Conservation (phyloP, 768 basidiomycete species). For the Calocybe gangraenosa region DNA sequence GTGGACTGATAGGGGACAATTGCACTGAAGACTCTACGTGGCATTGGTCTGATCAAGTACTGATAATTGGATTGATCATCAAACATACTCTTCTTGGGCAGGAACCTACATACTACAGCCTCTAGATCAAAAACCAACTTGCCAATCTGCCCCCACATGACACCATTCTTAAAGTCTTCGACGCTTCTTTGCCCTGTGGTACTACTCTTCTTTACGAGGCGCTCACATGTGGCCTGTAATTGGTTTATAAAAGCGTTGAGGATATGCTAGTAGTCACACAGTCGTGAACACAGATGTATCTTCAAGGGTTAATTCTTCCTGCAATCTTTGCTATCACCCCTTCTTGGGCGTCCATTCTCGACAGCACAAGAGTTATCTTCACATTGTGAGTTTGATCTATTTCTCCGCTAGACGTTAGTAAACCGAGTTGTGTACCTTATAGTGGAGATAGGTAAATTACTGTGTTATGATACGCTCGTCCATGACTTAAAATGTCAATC, state of each 20-base stretch:
- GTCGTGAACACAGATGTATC: background rate
- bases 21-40: too few relatives aligned
- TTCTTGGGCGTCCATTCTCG: slow-evolving; percentile 3
- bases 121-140: background rate
- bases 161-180: background rate
- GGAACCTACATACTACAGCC: too few relatives aligned
- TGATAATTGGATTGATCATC: too few relatives aligned
- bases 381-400: slow-evolving; percentile 10
- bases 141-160: background rate
- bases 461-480: background rate
- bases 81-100: too few relatives aligned
- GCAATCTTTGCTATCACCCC: background rate
- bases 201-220: background rate
- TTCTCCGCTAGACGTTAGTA: background rate
- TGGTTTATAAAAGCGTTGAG: too few relatives aligned
- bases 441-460: slow-evolving; percentile 16
- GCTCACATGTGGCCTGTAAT: background rate
- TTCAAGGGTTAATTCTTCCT: background rate
- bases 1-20: too few relatives aligned
- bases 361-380: slow-evolving; percentile 12
- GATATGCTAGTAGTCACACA: too few relatives aligned
- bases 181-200: background rate
- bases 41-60: too few relatives aligned
- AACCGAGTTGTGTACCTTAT: background rate
- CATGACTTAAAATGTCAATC: background rate